Base-by-base conservation (phyloP, 768 basidiomycete genomes). In the Leccinum olivaceopallidum region DNA sequence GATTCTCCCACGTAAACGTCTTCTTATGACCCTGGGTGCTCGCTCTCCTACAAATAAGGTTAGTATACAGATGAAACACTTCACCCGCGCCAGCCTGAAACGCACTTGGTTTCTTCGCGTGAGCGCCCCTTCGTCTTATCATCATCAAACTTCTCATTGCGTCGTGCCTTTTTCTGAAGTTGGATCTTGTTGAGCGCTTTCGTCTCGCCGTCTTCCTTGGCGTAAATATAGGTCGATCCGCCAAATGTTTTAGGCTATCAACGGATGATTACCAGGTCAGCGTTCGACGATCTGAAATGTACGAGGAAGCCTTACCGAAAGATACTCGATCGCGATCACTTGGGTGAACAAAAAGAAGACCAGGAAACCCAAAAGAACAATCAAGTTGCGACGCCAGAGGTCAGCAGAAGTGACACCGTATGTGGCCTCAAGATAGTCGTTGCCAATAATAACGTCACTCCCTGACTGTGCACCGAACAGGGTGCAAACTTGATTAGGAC, bases 401-500 rank as follows among this genome's bases (percentile, higher is more conserved):
- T 89, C 83, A 10, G 73, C 72, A 22, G 73, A 68, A 53, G 79
- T 69, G 55, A 88, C 67, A 2, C 75, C 79, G 65, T 79, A 90
- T 0, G 81, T 81, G 3, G 80, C 83, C 12, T 75, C 63, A 53
- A 95, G 74, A 72, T 97, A 97, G 22, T 72, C 67, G 8, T 74
- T 71, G 4, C 93, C 93, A 10, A 74, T 63, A 59, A 94, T 84
- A 32, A 76, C 55, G 57, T 77, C 77, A 34, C 78, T 81, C 1
- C 92, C 92, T 0, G 81, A 73, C 4, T 70, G 65, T 1, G 89
- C 76, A n/a, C 92, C 92, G 58, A 81, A 82, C 22, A 94, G 75
- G 0, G 90, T 90, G 73, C 93, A 94, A 10, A 83, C 84, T 76
- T 94, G 93, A 65, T 93, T 88, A 2, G 81, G 76, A 49, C 86